Evolutionary conservation across 2,329 filamentous ascomycete species (phyloP).

Genomic region (Colletotrichum filicis): DNA sequence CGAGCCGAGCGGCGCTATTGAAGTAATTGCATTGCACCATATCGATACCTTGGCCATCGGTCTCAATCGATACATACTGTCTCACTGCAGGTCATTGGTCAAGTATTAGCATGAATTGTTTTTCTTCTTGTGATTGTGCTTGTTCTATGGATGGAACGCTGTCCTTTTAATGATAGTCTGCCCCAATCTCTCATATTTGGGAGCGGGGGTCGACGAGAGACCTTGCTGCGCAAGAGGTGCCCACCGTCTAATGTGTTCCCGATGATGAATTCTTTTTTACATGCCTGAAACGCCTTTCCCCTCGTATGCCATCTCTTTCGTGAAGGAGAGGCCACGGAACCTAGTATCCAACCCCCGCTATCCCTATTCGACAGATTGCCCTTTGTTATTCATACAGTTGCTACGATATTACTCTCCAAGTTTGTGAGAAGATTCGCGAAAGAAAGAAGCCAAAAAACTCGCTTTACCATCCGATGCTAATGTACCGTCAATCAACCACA

Average conservation of each 20-base stretch:
- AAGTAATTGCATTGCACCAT: neutral
- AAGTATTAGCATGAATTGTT: neutral
- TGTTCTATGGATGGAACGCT: neutral
- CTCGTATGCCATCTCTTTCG: neutral
- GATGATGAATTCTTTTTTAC: neutral
- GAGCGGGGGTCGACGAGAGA: neutral
- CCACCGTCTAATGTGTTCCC: neutral
- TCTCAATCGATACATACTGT: neutral
- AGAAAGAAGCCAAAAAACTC: neutral
- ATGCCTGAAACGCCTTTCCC: slow-evolving; percentile 14
- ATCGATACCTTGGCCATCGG: too few relatives aligned
- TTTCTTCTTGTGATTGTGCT: neutral
- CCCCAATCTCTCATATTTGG: neutral
- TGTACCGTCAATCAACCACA: neutral
- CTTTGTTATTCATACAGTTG: slow-evolving; percentile 11
- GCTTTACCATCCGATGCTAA: slow-evolving; percentile 14
- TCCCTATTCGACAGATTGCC: neutral
- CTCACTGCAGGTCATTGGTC: neutral
- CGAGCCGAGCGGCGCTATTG: neutral
- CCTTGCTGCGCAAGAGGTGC: neutral
- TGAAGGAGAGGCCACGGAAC: neutral
- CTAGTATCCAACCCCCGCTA: neutral
- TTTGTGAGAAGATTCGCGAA: too few relatives aligned
- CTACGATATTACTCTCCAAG: neutral
- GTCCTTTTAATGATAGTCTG: slow-evolving; percentile 13